These are phyloP conservation scores for Saposhnikovia divaricata DNA, from an alignment of 129 eudicot genomes.

Conservation along the genomic window DNA sequence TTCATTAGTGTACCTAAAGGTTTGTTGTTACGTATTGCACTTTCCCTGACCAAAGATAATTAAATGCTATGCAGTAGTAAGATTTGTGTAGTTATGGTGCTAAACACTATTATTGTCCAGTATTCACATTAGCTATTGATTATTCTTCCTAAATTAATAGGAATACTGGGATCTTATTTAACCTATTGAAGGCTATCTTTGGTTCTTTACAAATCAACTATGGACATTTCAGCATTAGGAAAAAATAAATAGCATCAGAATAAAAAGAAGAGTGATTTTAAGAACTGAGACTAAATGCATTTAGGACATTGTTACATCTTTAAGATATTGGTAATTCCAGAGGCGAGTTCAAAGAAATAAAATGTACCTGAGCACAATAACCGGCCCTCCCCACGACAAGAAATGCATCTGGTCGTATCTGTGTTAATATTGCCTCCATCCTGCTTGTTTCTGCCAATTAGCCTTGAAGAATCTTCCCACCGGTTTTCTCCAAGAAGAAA, in stretches of 20 bases:
- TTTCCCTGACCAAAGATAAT: neutral
- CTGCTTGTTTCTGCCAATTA: conserved; percentile 26
- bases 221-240: neutral
- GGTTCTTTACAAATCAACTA: neutral
- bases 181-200: neutral
- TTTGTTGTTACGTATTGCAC: neutral
- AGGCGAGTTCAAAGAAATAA: neutral
- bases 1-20: too few relatives aligned
- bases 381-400: conserved; percentile 89
- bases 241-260: too few relatives aligned
- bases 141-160: neutral
- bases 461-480: conserved; percentile 91
- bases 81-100: neutral
- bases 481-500: conserved; percentile 97
- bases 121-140: neutral
- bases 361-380: conserved; percentile 64
- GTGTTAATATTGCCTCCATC: conserved; percentile 16
- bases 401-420: conserved; percentile 39
- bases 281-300: too few relatives aligned
- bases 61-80: neutral
- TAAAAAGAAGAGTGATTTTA: too few relatives aligned
- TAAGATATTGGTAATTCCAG: too few relatives aligned
- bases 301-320: too few relatives aligned
- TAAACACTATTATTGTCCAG: too few relatives aligned
- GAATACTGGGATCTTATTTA: neutral